These are phyloP conservation scores for Tuber brumale DNA, from an alignment of 495 filamentous ascomycete genomes.

Conservation along the genomic window DNA sequence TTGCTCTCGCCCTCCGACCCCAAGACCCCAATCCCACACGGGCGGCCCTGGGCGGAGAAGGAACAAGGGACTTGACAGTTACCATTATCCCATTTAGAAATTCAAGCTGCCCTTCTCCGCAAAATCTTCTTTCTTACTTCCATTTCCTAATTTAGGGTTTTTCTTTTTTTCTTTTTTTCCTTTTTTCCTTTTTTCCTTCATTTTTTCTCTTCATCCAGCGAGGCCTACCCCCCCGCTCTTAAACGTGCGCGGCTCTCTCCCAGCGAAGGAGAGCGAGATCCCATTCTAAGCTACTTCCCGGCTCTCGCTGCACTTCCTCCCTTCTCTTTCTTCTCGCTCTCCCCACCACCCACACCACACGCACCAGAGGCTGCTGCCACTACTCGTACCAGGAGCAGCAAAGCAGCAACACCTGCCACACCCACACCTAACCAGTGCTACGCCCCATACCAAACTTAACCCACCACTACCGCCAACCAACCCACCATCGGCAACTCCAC, in stretches of 20 bases:
- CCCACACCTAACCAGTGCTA: constrained; percentile 6
- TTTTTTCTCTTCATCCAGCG: background rate
- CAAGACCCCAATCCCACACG: background rate
- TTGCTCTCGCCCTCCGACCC: background rate
- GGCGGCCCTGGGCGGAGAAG: background rate
- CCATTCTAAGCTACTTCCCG: background rate
- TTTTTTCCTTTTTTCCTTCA: background rate
- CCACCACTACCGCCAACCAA: constrained; percentile 5
- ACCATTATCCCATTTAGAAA: background rate
- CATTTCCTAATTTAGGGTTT: background rate
- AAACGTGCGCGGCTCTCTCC: constrained; percentile 22
- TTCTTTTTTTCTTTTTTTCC: constrained; percentile 14
- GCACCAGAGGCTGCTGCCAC: constrained; percentile 8
- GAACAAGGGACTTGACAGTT: background rate
- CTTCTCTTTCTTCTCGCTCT: constrained; percentile 6
- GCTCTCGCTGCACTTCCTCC: constrained; percentile 5
- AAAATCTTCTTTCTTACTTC: constrained; percentile 8
- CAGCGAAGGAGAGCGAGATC: constrained; percentile 7
- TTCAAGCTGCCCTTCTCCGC: background rate
- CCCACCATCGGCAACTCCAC: constrained; percentile 3
- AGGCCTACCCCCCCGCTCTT: background rate
- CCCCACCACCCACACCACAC: constrained; percentile 3
- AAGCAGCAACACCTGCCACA: constrained; percentile 9
- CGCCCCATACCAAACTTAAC: constrained; percentile 7
- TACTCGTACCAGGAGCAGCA: background rate